Evolutionary conservation across 805 yeast genomes (phyloP), one percentile per base, ranked within the genome.

Genomic region (Saccharomyces eubayanus): DNA sequence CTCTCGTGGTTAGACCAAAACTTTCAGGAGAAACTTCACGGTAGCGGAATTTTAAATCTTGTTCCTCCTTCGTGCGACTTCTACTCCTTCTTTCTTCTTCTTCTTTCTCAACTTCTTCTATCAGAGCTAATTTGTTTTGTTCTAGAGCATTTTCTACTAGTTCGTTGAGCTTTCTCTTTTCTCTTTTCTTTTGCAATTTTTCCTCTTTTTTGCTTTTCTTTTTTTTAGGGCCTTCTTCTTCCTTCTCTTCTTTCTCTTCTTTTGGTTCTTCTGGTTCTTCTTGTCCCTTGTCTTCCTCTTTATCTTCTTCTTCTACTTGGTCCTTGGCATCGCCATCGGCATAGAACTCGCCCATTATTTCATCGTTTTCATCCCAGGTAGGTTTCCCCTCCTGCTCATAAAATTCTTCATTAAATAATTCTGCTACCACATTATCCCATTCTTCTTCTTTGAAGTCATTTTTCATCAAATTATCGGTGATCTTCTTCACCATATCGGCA

Each of bases 1-100:
- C 99, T 57, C 94, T 78, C 0, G 94, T 79, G 0, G 87, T 77
- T 49, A 94, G 76, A 11, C 98, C 98, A 72, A 81, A 94, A 9
- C 90, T 74, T 64, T 94, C 98, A 8, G 99, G 97, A 0, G 96
- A 90, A 3, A 94, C 98, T 62, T 90, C 96, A 63, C 97, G 81
- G 67, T 94, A 94, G 62, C 83, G 84, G 77, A 94, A 92, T 52
- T 75, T 78, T 43, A 81, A 62, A 6, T 68, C 77, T 14, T 78
- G 78, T 2, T 74, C 76, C 5, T 69, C 77, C 46, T 70, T 69
- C 8, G 74, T 70, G 29, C 74, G 72, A 1, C 82, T 74, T 56
- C 90, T 83, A 50, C 88, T 81, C 60, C 82, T 81, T 57, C 74
- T 68, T 59, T 77, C 81, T 51, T 72, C 74, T 47, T 61, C 67